These are phyloP conservation scores for Fomitopsis pinicola DNA, from an alignment of 1,284 basidiomycete species.

Conservation along the genomic window DNA sequence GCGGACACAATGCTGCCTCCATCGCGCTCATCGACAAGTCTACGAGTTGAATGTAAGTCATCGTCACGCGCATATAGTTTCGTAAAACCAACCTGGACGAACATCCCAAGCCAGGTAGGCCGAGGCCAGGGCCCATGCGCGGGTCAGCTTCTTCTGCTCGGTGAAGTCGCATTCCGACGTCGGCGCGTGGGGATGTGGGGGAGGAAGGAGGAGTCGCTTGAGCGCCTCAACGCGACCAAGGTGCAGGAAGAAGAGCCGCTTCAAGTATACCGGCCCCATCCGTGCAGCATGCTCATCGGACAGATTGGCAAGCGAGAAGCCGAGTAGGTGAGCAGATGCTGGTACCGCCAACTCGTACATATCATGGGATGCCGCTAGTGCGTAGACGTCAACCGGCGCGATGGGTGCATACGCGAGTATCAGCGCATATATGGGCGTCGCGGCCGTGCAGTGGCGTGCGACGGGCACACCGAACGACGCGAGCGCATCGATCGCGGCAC, in stretches of 20 bases:
- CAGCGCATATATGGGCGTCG: slow-evolving; percentile 26
- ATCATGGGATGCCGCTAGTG: slow-evolving; percentile 29
- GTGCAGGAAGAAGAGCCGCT: slow-evolving; percentile 37
- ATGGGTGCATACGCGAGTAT: slow-evolving; percentile 31
- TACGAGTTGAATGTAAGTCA: slow-evolving; percentile 9
- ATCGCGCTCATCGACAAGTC: slow-evolving; percentile 32
- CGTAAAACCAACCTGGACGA: slow-evolving; percentile 27
- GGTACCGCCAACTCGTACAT: slow-evolving; percentile 34
- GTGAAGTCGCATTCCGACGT: slow-evolving; percentile 31
- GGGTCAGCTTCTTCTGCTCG: slow-evolving; percentile 36
- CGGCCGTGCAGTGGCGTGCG: slow-evolving; percentile 19
- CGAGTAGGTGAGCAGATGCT: slow-evolving; percentile 31
- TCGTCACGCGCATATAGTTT: not conserved
- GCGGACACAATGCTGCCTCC: slow-evolving; percentile 30
- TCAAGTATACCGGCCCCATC: slow-evolving; percentile 35
- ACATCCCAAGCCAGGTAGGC: slow-evolving; percentile 38
- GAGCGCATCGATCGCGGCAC: slow-evolving; percentile 28
- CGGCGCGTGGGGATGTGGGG: slow-evolving; percentile 33
- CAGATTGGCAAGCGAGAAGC: slow-evolving; percentile 28
- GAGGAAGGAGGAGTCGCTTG: slow-evolving; percentile 33
- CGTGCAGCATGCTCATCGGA: slow-evolving; percentile 29
- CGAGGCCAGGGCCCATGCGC: slow-evolving; percentile 36
- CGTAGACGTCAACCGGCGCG: slow-evolving; percentile 32
- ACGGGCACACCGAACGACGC: slow-evolving; percentile 28
- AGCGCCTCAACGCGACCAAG: slow-evolving; percentile 36